Evolutionary conservation across 345 rosid genomes (phyloP).

Genomic region (Sisymbrium irio): DNA sequence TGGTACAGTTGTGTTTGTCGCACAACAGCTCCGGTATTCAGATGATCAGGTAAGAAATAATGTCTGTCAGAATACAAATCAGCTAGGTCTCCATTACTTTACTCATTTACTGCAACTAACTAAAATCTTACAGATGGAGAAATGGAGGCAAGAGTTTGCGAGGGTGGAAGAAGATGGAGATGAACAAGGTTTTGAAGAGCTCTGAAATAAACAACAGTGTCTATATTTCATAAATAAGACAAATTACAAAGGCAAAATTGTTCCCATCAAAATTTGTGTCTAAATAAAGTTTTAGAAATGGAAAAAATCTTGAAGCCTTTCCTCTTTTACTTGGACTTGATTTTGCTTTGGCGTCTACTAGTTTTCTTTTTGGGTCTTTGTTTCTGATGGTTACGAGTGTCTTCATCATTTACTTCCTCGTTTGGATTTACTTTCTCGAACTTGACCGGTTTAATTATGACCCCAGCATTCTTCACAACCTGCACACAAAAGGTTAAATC

Average conservation of each 20-base stretch:
- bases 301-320: neutral
- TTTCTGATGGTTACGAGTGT: conserved; percentile 38
- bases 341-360: conserved; percentile 18
- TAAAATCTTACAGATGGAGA: conserved; percentile 54
- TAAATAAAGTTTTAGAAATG: conserved; percentile 6
- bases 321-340: conserved; percentile 15
- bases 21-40: conserved; percentile 75
- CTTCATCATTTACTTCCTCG: conserved; percentile 45
- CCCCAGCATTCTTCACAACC: conserved; percentile 83
- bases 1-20: conserved; percentile 53
- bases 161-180: conserved; percentile 87
- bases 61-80: neutral
- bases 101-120: neutral
- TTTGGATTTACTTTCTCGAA: conserved; percentile 68
- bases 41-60: conserved; percentile 69
- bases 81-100: neutral
- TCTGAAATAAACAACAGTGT: conserved; percentile 1
- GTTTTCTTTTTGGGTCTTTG: conserved; percentile 34
- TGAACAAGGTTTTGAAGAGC: conserved; percentile 90
- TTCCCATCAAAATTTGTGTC: conserved; percentile 4
- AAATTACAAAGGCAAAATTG: conserved; percentile 3
- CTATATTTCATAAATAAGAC: neutral
- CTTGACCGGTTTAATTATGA: conserved; percentile 72
- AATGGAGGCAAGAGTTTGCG: conserved; percentile 71
- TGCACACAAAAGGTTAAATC: conserved; percentile 25